Evolutionary conservation across 1,284 basidiomycete genomes (phyloP), one percentile per base, ranked within the genome.

Genomic region (Apiotrichum gamsii): DNA sequence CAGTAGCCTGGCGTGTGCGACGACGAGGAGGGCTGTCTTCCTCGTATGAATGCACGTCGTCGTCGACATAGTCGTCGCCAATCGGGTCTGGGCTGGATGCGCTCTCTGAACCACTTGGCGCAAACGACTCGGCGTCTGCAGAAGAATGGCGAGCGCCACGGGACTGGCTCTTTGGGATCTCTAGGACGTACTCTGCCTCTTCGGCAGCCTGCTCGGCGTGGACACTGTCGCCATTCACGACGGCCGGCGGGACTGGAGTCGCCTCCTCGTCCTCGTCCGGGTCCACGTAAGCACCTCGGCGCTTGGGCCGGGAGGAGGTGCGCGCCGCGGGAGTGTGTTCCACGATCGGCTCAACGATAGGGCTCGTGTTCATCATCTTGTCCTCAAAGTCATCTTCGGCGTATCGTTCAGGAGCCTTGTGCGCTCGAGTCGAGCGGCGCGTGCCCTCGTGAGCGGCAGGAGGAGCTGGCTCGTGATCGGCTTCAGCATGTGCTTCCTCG

Each of bases 391-490:
- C 62, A 30, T 64, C 64, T 14, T 54, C 57, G 13, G 57, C 61
- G 9, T 47, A 54, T n/a, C 54, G 52, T 15, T 52, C 43, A 9
- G 81, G 77, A 5, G 79, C 77, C 2, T 77, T 77, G 20, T 68
- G 74, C 6, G 73, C 34, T 14, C 59, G 43, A 14, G 44, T 39
- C 3, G 57, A 59, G 21, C 58, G 49, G n/a, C 49, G 53, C 1
- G 73, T 15, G n/a, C n/a, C n/a, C 74, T 78, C 35, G 81, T 36
- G 36, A 14, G 46, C 40, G 38, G 35, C 43, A 24, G 24, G 30
- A 20, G 28, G 28, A 9, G 28, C 14, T 5, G 37, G 44, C 14
- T 45, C 43, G 35, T 46, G 46, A 28, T 54, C 37, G 15, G 47
- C 42, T 25, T 52, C 51, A 18, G 51, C 51, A 28, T 57, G 54